Base-by-base conservation (phyloP, 2,329 filamentous ascomycete species). In the Diplodia seriata region DNA sequence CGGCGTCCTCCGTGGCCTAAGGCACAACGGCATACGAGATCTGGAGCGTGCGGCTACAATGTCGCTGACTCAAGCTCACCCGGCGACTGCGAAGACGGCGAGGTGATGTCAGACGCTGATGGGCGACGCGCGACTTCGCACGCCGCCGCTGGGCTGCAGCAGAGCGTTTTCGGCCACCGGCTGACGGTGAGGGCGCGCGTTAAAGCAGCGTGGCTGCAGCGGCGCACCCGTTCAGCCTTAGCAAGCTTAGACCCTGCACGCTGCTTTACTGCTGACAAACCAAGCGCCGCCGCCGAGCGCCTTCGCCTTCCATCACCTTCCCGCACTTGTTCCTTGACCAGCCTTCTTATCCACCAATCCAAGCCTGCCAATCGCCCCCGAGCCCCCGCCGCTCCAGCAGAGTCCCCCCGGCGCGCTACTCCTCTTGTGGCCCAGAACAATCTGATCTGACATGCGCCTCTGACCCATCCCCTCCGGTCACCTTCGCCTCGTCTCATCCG, bases 361-460 rank as follows among this genome's bases (percentile, higher is more conserved):
- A 20, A 65, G 11, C 62, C 36, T 18, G 40, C 12, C 18, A 51
- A 50, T 26, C 38, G 57, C 57, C 55, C 57, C 26, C 57, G 40
- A 51, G 49, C 50, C 63, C 63, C 63, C 50, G 63, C 51, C 29
- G 63, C 51, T 36, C 38, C 51, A 56, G 51, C 63, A 56, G 33
- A 53, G 40, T 9, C 51, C 49, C 59, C 59, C 59, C 43, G 47
- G 26, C 59, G 66, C 23, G 26, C 56, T 67, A 67, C 56, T 62
- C 66, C 66, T 67, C 66, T 54, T 67, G 47, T 40, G 66, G 56
- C 56, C 56, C 66, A 67, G 66, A 67, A 49, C 66, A 67, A 54
- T 67, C 66, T 62, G 66, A 67, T 67, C 66, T 67, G 66, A 67
- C 65, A 51, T 62, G 55, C 66, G 64, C 55, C 50, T 51, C 59